phyloP scores from a whole-genome alignment of 331 rosid genomes.

The Acacia pycnantha region DNA sequence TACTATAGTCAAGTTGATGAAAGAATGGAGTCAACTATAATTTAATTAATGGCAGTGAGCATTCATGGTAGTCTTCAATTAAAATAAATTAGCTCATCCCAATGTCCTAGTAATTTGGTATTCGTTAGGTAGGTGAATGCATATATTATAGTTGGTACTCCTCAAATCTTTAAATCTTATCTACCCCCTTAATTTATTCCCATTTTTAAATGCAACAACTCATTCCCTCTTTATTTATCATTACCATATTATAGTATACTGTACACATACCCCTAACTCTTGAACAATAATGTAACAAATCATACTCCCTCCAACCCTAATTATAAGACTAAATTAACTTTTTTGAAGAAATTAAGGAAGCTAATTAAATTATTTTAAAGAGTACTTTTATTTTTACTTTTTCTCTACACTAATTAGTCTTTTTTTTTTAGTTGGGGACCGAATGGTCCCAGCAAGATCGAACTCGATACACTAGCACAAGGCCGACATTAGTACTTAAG shows the following conservation, averaged over 20 bases:
- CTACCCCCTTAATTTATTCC: not conserved
- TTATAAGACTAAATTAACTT: too few relatives aligned
- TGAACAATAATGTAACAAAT: not conserved
- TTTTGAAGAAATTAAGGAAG: too few relatives aligned
- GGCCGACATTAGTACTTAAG: too few relatives aligned
- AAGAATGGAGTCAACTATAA: not conserved
- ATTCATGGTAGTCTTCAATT: not conserved
- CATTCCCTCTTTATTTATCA: not conserved
- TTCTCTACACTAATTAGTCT: too few relatives aligned
- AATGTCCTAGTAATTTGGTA: not conserved
- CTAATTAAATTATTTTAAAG: too few relatives aligned
- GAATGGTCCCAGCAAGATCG: too few relatives aligned
- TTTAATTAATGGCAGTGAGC: not conserved
- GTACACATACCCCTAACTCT: not conserved
- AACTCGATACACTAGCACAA: too few relatives aligned
- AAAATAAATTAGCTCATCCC: not conserved
- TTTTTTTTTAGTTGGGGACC: too few relatives aligned
- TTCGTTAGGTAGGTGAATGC: not conserved
- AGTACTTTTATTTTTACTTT: too few relatives aligned
- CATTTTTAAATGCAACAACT: not conserved
- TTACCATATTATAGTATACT: not conserved
- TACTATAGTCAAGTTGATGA: not conserved
- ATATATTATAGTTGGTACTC: not conserved
- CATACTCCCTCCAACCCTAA: not conserved
- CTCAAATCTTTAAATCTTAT: not conserved